Percentiles rank a stretch among this genome's conserved stretches.
phyloP scores from a whole-genome alignment of 805 yeast species.

The Naumovozyma castellii region DNA sequence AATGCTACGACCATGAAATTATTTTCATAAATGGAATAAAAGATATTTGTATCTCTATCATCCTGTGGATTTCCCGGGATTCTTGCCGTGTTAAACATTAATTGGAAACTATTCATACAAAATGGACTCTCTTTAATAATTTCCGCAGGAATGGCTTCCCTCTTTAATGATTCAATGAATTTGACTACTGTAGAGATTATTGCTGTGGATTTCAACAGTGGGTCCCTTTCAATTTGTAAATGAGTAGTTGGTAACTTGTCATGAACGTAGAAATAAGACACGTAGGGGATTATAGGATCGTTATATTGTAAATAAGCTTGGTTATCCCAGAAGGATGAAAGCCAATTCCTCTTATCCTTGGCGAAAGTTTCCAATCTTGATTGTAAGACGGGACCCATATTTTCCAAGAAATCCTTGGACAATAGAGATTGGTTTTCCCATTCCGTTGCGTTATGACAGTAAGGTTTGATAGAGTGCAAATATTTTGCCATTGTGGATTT shows the following conservation, averaged over 20 bases:
- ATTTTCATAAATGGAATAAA: slow-evolving; percentile 40
- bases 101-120: slow-evolving; percentile 87
- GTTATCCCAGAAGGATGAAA: slow-evolving; percentile 86
- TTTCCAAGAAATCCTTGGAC: slow-evolving; percentile 62
- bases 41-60: slow-evolving; percentile 51
- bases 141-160: slow-evolving; percentile 74
- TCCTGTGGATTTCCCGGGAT: slow-evolving; percentile 44
- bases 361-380: slow-evolving; percentile 51
- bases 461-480: slow-evolving; percentile 65
- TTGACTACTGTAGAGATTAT: slow-evolving; percentile 56
- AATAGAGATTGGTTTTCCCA: slow-evolving; percentile 40
- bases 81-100: slow-evolving; percentile 85
- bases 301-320: slow-evolving; percentile 84
- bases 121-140: slow-evolving; percentile 66
- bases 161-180: slow-evolving; percentile 58
- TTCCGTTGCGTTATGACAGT: slow-evolving; percentile 40
- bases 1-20: slow-evolving; percentile 63
- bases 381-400: slow-evolving; percentile 62
- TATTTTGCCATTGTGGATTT: slow-evolving; percentile 61
- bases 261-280: slow-evolving; percentile 82
- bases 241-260: slow-evolving; percentile 43
- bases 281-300: slow-evolving; percentile 92
- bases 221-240: slow-evolving; percentile 47
- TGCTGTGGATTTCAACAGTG: slow-evolving; percentile 66
- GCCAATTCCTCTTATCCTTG: slow-evolving; percentile 65